Evolutionary conservation across 2,329 filamentous ascomycete genomes (phyloP).

Genomic region (Onygena corvina): DNA sequence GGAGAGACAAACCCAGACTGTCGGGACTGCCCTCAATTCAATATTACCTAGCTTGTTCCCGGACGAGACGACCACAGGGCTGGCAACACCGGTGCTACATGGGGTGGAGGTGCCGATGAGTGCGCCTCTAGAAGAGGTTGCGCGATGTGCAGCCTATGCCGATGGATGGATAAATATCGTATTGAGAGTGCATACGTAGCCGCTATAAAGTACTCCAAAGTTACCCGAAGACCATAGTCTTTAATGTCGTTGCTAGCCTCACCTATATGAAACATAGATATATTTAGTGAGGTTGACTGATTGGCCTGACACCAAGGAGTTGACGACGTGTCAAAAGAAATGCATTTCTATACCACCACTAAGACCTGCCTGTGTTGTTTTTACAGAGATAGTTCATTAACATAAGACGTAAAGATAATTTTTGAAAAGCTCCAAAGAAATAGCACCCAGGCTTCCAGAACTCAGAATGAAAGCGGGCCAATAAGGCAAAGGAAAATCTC

Average conservation of each 20-base stretch:
- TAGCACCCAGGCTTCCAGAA: not conserved
- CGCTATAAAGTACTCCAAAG: conserved; percentile 30
- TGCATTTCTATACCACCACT: not conserved
- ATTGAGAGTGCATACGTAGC: conserved; percentile 47
- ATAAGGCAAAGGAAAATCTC: not conserved
- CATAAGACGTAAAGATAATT: not conserved
- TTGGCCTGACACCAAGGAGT: not conserved
- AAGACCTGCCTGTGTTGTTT: conserved; percentile 3
- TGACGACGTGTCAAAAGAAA: not conserved
- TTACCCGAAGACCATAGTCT: not conserved
- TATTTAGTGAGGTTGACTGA: not conserved
- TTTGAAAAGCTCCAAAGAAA: not conserved
- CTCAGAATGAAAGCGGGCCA: not conserved
- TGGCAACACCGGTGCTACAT: conserved; percentile 76
- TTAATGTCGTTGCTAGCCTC: not conserved
- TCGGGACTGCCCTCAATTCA: conserved; percentile 65
- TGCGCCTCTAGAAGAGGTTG: conserved; percentile 69
- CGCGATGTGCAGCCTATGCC: conserved; percentile 70
- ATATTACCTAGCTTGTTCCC: conserved; percentile 76
- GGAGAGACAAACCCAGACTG: conserved; percentile 46
- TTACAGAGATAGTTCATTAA: conserved; percentile 4
- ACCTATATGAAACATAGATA: not conserved
- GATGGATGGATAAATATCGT: conserved; percentile 87
- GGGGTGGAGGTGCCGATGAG: conserved; percentile 70
- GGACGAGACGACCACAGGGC: conserved; percentile 67